These are phyloP conservation scores for Eucalyptus tenuipes DNA, from an alignment of 345 rosid genomes.

Conservation along the genomic window DNA sequence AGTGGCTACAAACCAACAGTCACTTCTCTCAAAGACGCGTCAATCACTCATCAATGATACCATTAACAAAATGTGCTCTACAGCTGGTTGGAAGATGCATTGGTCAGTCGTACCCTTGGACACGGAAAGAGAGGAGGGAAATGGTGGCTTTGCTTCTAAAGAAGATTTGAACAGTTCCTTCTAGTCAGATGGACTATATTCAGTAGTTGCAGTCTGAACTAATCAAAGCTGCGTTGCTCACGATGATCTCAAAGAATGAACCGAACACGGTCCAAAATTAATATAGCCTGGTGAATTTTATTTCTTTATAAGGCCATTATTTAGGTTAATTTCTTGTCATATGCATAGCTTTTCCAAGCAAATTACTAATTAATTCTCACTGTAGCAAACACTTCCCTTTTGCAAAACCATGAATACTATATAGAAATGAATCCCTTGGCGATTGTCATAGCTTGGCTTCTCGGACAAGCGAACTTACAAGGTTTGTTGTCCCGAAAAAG, in stretches of 20 bases:
- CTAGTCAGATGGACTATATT: neutral
- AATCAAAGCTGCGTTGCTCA: neutral
- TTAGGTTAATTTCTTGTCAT: neutral
- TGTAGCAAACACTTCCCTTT: neutral
- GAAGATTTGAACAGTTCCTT: neutral
- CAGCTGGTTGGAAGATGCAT: neutral
- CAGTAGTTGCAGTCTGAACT: neutral
- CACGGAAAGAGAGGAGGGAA: neutral
- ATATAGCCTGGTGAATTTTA: neutral
- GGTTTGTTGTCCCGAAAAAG: neutral
- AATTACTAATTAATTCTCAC: neutral
- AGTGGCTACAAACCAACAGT: neutral
- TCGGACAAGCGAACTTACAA: neutral
- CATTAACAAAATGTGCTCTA: neutral
- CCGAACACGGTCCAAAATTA: neutral
- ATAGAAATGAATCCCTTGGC: neutral
- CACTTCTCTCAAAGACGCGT: neutral
- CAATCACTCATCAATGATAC: neutral
- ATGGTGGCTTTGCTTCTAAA: neutral
- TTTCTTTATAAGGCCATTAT: neutral
- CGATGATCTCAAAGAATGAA: neutral
- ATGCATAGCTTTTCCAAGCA: neutral
- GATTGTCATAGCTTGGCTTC: neutral
- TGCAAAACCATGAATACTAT: neutral
- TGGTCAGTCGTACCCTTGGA: neutral